Evolutionary conservation across 345 rosid species (phyloP).

Genomic region (Gynandropsis gynandra): DNA sequence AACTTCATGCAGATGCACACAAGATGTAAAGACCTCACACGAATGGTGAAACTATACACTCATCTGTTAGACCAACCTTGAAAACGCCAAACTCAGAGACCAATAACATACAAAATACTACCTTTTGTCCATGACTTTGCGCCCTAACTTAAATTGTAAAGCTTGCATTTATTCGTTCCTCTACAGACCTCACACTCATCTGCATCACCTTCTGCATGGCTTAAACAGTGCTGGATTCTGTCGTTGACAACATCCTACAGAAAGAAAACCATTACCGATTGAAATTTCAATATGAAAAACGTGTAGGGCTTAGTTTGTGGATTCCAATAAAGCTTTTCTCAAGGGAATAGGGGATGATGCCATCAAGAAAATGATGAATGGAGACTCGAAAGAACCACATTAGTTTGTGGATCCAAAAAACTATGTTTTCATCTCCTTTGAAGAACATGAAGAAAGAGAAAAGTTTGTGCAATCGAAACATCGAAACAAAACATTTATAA

Average conservation of each 20-base stretch:
- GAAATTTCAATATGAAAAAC: not conserved
- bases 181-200: slow-evolving; percentile 71
- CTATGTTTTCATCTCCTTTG: too few species aligned
- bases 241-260: slow-evolving; percentile 74
- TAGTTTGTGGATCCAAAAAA: too few species aligned
- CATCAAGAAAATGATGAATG: too few species aligned
- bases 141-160: slow-evolving; percentile 34
- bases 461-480: too few species aligned
- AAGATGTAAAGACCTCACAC: not conserved
- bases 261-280: not conserved
- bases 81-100: not conserved
- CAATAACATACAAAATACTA: not conserved
- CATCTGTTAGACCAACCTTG: not conserved
- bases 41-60: not conserved
- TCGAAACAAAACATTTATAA: too few species aligned
- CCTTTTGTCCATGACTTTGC: not conserved
- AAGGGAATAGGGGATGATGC: too few species aligned
- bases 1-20: too few species aligned
- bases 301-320: too few species aligned
- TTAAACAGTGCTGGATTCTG: slow-evolving; percentile 69
- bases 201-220: slow-evolving; percentile 66
- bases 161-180: slow-evolving; percentile 81
- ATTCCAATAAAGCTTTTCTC: too few species aligned
- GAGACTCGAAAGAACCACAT: too few species aligned
- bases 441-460: too few species aligned